phyloP scores from a whole-genome alignment of 2,329 filamentous ascomycete genomes.

The Purpureocillium takamizusanense region DNA sequence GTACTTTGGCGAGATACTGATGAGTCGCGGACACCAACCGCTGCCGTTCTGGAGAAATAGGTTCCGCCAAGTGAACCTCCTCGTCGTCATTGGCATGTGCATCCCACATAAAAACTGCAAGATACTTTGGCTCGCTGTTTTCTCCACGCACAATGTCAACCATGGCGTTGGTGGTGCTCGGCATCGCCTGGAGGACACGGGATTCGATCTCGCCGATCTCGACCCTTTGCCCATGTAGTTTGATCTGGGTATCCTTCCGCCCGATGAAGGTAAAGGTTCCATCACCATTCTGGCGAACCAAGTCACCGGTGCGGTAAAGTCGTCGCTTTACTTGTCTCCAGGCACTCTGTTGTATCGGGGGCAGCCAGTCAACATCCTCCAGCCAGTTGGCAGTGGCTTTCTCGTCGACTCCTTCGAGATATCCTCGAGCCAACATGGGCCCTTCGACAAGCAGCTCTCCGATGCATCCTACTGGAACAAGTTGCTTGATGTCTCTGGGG shows the following conservation, averaged over 20 bases:
- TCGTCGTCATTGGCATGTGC: background rate
- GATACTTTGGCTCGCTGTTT: background rate
- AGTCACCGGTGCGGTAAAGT: conserved; percentile 37
- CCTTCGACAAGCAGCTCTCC: conserved; percentile 27
- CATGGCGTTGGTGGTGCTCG: background rate
- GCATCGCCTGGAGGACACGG: background rate
- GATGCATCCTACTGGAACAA: conserved; percentile 17
- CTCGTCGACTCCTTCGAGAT: conserved; percentile 34
- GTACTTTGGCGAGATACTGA: background rate
- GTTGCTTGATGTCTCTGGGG: conserved; percentile 9
- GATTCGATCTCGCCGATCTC: conserved; percentile 29
- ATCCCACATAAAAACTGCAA: background rate
- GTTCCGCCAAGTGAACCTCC: background rate
- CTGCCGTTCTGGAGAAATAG: background rate
- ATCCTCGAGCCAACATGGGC: conserved; percentile 37
- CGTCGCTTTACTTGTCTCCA: background rate
- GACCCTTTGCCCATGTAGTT: conserved; percentile 45
- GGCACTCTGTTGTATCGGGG: background rate
- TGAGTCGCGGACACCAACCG: background rate
- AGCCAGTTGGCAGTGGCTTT: conserved; percentile 26
- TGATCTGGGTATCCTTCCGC: conserved; percentile 49
- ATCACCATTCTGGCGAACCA: conserved; percentile 30
- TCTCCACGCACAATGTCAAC: conserved; percentile 1
- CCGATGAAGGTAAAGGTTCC: conserved; percentile 34
- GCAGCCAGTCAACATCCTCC: background rate